phyloP scores from a whole-genome alignment of 352 stramenopile genomes.

The Globisporangium yorkense region DNA sequence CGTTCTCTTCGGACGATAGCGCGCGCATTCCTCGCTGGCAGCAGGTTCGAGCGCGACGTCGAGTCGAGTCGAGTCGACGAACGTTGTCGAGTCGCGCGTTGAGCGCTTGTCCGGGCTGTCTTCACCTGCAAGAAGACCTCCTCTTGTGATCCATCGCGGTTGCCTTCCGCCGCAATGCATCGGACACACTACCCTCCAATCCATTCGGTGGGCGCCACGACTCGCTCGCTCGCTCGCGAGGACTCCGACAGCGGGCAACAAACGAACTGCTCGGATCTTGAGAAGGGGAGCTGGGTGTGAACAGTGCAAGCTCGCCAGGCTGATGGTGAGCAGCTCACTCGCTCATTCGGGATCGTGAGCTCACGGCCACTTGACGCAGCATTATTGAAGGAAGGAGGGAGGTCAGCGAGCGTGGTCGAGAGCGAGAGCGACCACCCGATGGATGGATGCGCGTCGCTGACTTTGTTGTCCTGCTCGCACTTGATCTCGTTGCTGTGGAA shows the following conservation, averaged over 20 bases:
- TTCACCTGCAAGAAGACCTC: background rate
- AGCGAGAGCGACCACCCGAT: background rate
- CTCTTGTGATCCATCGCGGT: background rate
- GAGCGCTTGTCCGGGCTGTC: background rate
- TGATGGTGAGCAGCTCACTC: background rate
- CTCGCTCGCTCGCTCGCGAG: too few species aligned
- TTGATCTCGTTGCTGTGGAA: background rate
- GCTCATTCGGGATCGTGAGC: background rate
- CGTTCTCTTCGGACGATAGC: background rate
- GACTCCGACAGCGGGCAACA: background rate
- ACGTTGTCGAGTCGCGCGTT: background rate
- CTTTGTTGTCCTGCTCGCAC: background rate
- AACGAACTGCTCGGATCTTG: background rate
- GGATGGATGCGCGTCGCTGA: background rate
- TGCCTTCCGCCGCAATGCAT: background rate
- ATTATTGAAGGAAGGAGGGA: background rate
- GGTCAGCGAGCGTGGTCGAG: background rate
- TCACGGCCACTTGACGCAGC: background rate
- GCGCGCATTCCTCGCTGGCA: background rate
- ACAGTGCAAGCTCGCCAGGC: too few species aligned
- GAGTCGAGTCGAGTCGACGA: background rate
- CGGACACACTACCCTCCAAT: background rate
- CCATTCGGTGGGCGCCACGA: too few species aligned
- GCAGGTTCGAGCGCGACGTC: background rate
- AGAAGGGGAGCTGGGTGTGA: background rate